Conservation (phyloP, 192 early-diverging fungal species). For the Diversispora eburnea region DNA sequence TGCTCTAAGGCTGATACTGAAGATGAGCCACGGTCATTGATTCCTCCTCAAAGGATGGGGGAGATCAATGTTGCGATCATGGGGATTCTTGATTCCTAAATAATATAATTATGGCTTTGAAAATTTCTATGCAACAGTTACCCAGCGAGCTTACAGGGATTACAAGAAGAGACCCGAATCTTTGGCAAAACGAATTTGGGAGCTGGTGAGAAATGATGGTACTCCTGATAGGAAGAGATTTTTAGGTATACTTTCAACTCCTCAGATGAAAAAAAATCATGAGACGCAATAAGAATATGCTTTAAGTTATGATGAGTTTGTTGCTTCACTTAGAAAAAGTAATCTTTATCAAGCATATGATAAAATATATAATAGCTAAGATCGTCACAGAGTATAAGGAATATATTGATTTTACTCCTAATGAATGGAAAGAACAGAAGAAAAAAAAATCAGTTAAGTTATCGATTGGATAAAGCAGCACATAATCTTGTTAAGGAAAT, state of each 20-base stretch:
- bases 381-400: neutral
- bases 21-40: too few species aligned
- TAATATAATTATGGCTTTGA: constrained; percentile 14
- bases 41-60: too few species aligned
- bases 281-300: constrained; percentile 1
- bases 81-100: constrained; percentile 23
- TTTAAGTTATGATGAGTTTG: neutral
- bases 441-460: constrained; percentile 4
- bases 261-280: constrained; percentile 9
- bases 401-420: constrained; percentile 2
- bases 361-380: neutral
- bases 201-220: neutral
- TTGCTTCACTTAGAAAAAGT: neutral
- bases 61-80: constrained; percentile 18
- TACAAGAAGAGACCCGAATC: constrained; percentile 16
- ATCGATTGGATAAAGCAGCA: constrained; percentile 5
- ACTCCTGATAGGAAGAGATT: constrained; percentile 12
- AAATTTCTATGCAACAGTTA: constrained; percentile 23
- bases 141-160: constrained; percentile 12
- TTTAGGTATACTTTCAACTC: constrained; percentile 13
- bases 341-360: neutral
- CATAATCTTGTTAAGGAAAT: constrained; percentile 22
- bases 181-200: constrained; percentile 7
- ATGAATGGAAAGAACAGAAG: constrained; percentile 3
- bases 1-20: too few species aligned